phyloP scores from a whole-genome alignment of 2,329 filamentous ascomycete genomes.

The Rugonectria rugulosa region DNA sequence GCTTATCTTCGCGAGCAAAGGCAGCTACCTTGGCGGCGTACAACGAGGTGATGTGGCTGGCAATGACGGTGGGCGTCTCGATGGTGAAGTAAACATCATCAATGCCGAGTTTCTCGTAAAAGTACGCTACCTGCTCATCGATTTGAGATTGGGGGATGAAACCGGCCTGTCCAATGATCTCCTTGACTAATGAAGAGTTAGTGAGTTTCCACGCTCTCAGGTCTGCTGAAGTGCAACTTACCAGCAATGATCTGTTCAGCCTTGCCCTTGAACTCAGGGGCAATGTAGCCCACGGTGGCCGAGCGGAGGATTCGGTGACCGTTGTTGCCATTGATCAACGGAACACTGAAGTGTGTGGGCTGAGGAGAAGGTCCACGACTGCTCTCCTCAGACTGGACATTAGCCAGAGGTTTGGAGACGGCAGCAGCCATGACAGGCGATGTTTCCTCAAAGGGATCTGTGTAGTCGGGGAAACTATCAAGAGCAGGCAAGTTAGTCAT shows the following conservation, averaged over 20 bases:
- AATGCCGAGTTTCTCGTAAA: conserved; percentile 97
- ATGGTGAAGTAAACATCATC: conserved; percentile 99
- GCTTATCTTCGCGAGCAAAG: conserved; percentile 90
- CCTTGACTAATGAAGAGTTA: conserved; percentile 69
- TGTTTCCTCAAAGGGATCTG: conserved; percentile 47
- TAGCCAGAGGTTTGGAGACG: conserved; percentile 52
- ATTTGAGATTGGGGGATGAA: conserved; percentile 88
- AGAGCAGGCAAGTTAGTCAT: conserved; percentile 49
- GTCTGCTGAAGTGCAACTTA: conserved; percentile 47
- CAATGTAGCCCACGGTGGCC: conserved; percentile 91
- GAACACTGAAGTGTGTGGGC: conserved; percentile 83
- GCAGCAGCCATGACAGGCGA: conserved; percentile 43
- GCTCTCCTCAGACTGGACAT: conserved; percentile 50
- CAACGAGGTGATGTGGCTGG: conserved; percentile 92
- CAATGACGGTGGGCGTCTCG: conserved; percentile 84
- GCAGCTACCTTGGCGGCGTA: conserved; percentile 97
- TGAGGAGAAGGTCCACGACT: conserved; percentile 82
- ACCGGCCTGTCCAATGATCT: conserved; percentile 76
- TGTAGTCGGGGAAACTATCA: conserved; percentile 56
- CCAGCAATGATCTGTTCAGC: conserved; percentile 85
- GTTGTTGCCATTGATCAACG: conserved; percentile 63
- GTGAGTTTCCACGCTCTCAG: not conserved
- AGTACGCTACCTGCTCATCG: conserved; percentile 89
- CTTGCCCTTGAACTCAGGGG: conserved; percentile 93
- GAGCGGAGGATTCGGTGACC: conserved; percentile 82